phyloP scores from a whole-genome alignment of 2,329 filamentous ascomycete species.

The Aspergillus japonicus region DNA sequence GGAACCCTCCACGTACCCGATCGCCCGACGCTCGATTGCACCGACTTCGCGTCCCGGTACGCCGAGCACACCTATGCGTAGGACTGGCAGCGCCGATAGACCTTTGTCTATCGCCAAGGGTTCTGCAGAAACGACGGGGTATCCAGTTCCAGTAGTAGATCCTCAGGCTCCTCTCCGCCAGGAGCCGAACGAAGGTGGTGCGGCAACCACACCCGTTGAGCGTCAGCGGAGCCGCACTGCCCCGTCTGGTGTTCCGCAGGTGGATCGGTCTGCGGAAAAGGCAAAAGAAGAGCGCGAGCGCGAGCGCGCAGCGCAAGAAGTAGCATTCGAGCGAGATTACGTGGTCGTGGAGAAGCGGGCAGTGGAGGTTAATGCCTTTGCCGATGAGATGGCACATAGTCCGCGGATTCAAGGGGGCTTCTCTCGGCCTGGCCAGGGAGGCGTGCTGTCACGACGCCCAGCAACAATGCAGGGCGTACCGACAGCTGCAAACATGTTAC shows the following conservation, averaged over 20 bases:
- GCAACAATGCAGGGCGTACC: constrained; percentile 71
- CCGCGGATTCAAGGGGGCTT: constrained; percentile 59
- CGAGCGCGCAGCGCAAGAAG: constrained; percentile 75
- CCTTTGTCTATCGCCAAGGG: constrained; percentile 28
- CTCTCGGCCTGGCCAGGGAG: constrained; percentile 56
- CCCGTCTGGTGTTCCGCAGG: constrained; percentile 47
- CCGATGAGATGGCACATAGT: constrained; percentile 87
- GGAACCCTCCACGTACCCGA: constrained; percentile 21
- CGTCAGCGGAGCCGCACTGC: constrained; percentile 59
- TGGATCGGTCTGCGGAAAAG: constrained; percentile 35
- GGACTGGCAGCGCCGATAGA: constrained; percentile 35
- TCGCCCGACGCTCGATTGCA: constrained; percentile 40
- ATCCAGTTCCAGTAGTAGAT: constrained; percentile 31
- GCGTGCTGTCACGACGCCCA: constrained; percentile 68
- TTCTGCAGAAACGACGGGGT: constrained; percentile 25
- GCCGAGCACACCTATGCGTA: constrained; percentile 33
- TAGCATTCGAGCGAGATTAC: constrained; percentile 89
- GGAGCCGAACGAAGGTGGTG: constrained; percentile 35
- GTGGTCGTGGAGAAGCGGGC: constrained; percentile 93
- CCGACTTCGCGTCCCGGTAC: constrained; percentile 29
- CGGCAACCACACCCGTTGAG: constrained; percentile 51
- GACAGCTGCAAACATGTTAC: constrained; percentile 66
- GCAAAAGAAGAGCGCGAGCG: constrained; percentile 50
- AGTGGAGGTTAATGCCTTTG: constrained; percentile 95
- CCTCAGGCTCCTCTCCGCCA: constrained; percentile 44